phyloP scores from a whole-genome alignment of 768 basidiomycete genomes.

The Serendipita sp. region DNA sequence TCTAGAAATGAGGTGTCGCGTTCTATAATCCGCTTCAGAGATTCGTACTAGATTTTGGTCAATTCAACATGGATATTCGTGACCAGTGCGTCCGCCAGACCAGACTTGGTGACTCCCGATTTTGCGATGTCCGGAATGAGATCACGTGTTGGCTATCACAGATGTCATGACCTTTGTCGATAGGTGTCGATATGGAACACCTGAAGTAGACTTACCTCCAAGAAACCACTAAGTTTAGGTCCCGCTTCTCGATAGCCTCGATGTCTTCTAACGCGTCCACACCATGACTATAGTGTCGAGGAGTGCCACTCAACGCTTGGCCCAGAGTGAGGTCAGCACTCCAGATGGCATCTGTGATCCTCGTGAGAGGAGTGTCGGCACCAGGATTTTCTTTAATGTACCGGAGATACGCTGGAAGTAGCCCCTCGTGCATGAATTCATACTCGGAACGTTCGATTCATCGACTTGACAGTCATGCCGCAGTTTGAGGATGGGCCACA shows the following conservation, averaged over 20 bases:
- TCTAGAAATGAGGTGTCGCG: too few species aligned
- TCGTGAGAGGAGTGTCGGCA: not conserved
- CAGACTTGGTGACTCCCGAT: not conserved
- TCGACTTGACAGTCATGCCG: not conserved
- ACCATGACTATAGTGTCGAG: not conserved
- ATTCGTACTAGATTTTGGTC: not conserved
- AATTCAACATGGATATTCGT: not conserved
- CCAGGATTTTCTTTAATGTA: not conserved
- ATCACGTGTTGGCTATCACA: too few species aligned
- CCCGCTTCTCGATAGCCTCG: not conserved
- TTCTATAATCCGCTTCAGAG: not conserved
- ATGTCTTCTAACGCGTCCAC: not conserved
- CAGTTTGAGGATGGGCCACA: not conserved
- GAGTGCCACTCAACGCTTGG: not conserved
- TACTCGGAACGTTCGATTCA: not conserved
- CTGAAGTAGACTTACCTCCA: not conserved
- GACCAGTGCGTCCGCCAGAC: too few species aligned
- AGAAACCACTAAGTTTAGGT: constrained; percentile 2
- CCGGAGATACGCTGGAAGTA: not conserved
- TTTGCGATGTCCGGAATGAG: too few species aligned
- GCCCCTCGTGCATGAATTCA: constrained; percentile 1
- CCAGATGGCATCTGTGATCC: not conserved
- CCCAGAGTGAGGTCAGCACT: not conserved
- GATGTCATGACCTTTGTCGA: too few species aligned
- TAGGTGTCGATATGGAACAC: too few species aligned